Conservation (phyloP, 768 basidiomycete species). For the Trametes cubensis region DNA sequence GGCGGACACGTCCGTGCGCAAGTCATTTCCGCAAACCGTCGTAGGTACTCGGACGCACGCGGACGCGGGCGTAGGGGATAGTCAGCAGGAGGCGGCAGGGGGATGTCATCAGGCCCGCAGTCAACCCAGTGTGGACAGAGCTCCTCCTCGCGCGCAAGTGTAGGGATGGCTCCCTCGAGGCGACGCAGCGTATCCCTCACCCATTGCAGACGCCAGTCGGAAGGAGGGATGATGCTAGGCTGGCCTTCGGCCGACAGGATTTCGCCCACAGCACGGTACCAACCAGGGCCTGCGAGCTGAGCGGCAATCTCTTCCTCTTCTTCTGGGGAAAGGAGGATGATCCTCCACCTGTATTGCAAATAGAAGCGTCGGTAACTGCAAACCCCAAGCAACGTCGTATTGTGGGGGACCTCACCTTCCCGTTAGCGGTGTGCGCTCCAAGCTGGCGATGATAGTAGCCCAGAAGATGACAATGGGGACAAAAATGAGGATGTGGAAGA, state of each 20-base stretch:
- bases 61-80: conserved; percentile 86
- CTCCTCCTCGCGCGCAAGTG: conserved; percentile 62
- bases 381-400: not conserved
- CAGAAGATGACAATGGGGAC: conserved; percentile 65
- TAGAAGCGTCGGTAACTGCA: not conserved
- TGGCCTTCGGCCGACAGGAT: conserved; percentile 70
- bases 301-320: conserved; percentile 90
- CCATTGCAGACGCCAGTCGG: conserved; percentile 93
- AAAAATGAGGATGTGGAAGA: conserved; percentile 59
- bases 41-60: conserved; percentile 72
- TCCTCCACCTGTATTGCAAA: conserved; percentile 64
- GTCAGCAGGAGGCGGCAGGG: conserved; percentile 79
- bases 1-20: conserved; percentile 46
- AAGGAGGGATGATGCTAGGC: conserved; percentile 63
- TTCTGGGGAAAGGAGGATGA: conserved; percentile 88
- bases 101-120: conserved; percentile 49
- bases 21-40: conserved; percentile 53
- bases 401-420: conserved; percentile 59
- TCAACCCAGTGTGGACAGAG: conserved; percentile 60
- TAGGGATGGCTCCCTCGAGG: conserved; percentile 75
- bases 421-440: conserved; percentile 82
- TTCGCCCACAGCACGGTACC: conserved; percentile 82
- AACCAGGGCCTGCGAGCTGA: conserved; percentile 80
- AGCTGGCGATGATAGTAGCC: conserved; percentile 69
- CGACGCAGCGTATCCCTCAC: conserved; percentile 75